phyloP scores from a whole-genome alignment of 768 basidiomycete species.

The Terana coerulea region DNA sequence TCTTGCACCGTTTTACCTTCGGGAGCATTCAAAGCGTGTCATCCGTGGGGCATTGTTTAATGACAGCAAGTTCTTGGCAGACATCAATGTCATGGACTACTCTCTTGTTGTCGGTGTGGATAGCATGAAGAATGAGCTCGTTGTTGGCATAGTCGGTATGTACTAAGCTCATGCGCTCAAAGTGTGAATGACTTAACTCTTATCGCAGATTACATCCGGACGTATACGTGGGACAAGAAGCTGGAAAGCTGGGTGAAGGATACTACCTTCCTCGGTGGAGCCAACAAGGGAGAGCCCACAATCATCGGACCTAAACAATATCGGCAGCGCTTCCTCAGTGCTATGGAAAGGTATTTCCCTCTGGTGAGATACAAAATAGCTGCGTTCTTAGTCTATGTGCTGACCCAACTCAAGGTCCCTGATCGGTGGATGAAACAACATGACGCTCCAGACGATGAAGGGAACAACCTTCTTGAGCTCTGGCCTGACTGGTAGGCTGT shows the following conservation, averaged over 20 bases:
- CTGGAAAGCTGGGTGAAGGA: slow-evolving; percentile 99
- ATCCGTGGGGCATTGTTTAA: slow-evolving; percentile 88
- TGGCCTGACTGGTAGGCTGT: slow-evolving; percentile 40
- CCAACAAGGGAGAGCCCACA: slow-evolving; percentile 86
- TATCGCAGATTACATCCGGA: slow-evolving; percentile 86
- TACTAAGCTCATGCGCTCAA: slow-evolving; percentile 12
- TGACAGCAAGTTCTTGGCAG: slow-evolving; percentile 92
- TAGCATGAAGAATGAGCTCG: slow-evolving; percentile 81
- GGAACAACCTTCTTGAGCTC: slow-evolving; percentile 33
- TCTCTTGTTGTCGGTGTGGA: slow-evolving; percentile 97
- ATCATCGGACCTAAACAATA: slow-evolving; percentile 97
- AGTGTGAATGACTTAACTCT: background rate
- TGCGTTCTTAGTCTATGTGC: background rate
- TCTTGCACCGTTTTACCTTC: slow-evolving; percentile 85
- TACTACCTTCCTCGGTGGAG: slow-evolving; percentile 80
- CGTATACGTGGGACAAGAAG: slow-evolving; percentile 98
- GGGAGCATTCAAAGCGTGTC: slow-evolving; percentile 95
- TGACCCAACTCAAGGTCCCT: slow-evolving; percentile 53
- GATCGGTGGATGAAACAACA: slow-evolving; percentile 91
- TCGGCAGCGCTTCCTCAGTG: slow-evolving; percentile 77
- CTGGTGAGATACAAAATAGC: slow-evolving; percentile 44
- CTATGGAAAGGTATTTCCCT: slow-evolving; percentile 90
- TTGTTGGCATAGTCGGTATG: slow-evolving; percentile 94
- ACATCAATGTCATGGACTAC: slow-evolving; percentile 97
- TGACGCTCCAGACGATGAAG: slow-evolving; percentile 75